phyloP scores from a whole-genome alignment of 345 rosid genomes.

The Lenwebbia sp. region DNA sequence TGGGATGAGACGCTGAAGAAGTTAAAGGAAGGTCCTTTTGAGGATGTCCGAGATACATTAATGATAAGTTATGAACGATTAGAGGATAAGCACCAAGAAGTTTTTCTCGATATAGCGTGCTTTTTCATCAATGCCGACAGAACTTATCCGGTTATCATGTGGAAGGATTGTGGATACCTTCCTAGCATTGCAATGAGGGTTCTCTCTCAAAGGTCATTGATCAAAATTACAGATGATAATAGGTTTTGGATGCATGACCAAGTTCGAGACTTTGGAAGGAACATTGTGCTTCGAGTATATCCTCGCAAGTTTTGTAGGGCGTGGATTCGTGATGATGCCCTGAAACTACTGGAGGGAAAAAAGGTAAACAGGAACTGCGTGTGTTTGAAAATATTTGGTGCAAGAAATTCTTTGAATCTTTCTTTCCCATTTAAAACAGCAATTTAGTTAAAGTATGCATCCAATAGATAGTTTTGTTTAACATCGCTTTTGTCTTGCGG shows the following conservation, averaged over 20 bases:
- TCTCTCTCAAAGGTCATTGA: not conserved
- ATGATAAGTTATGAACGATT: not conserved
- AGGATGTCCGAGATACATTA: not conserved
- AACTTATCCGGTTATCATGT: not conserved
- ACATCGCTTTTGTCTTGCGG: not conserved
- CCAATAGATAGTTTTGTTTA: not conserved
- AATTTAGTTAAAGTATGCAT: not conserved
- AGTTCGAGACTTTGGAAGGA: not conserved
- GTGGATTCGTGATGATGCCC: not conserved
- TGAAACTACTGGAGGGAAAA: not conserved
- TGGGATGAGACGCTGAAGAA: not conserved
- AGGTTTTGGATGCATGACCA: slow-evolving; percentile 1
- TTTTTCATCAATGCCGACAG: not conserved
- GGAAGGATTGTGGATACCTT: not conserved
- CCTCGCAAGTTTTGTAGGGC: not conserved
- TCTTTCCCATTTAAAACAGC: not conserved
- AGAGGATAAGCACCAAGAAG: not conserved
- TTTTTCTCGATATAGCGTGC: not conserved
- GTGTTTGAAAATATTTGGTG: not conserved
- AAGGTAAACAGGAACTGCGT: not conserved
- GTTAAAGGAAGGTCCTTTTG: not conserved
- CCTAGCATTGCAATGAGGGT: not conserved
- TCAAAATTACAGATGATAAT: not conserved
- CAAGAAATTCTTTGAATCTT: not conserved
- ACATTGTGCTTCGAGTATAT: not conserved